Base-by-base conservation (phyloP, 164 flowering plant genomes). In the Chimonanthus salicifolius region DNA sequence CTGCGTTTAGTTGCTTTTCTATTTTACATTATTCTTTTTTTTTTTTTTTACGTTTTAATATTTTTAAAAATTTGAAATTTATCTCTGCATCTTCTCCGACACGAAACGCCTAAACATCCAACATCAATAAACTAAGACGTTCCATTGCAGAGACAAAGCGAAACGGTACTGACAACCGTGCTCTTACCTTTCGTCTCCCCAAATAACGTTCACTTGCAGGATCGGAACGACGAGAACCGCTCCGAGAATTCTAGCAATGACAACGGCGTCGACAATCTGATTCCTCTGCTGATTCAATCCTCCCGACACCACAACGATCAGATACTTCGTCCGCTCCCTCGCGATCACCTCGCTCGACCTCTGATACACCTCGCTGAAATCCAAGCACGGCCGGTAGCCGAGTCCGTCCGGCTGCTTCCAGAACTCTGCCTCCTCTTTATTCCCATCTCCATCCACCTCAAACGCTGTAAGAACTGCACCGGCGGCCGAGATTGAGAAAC, bases 201-300 rank as follows among this genome's bases (percentile, higher is more conserved):
- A 94, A 8, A 96, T 88, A 71, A 88, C 91, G 72, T 96, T 94
- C 79, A 94, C 97, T 78, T 96, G 99, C 84, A 96, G 78, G 62
- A 92, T 84, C 13, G 99, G 99, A 51, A 94, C 91, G 62, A 96
- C 97, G 62, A 94, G 78, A 73, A 95, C 87, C 78, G 99, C 98
- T 0, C 98, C 98, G 65, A 96, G 97, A 69, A 96, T 88, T 75
- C 99, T 80, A 46, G 98, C 99, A 76, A 96, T 92, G 9, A 96
- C 97, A 43, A 92, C 97, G 50, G 99, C 99, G 75, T 96, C 99
- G 46, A 96, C 97, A 72, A 96, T 94, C 86, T 96, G 98, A 82
- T 96, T 94, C 81, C 98, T 82, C 83, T 96, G 99, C 82, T 94
- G 99, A 77, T 96, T 94, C 88, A 96, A 83, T 6, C 99, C 99